Base-by-base conservation (phyloP, 805 yeast genomes). In the Nakazawaea pomicola region DNA sequence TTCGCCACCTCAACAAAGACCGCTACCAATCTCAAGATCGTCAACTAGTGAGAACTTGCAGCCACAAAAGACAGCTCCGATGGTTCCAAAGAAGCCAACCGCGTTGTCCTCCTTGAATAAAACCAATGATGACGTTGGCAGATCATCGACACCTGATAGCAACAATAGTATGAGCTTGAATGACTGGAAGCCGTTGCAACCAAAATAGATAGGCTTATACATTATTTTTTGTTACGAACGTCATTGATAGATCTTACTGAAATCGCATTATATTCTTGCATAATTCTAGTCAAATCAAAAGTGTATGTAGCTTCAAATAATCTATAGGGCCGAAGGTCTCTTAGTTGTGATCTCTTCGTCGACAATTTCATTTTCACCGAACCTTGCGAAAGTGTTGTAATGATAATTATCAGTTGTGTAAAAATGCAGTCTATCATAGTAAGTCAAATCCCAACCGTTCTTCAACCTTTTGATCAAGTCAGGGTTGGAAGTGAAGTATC, bases 401-500 rank as follows among this genome's bases (percentile, higher is more conserved):
- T 70, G 70, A 41, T 55, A 53, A 36, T 61, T 54, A 31, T 35
- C 46, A 15, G 44, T 21, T 12, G 50, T 50, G 51, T 73, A 74
- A 48, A 72, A 72, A 1, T 56, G 51, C 6, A 38, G 38, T 52
- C 79, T 58, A 38, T 66, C 61, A 44, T 72, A 71, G 4, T 52
- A 54, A 10, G 57, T 61, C 45, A 67, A 57, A 20, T 49, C 49
- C 19, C 19, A 35, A 5, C 68, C 70, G 5, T 62, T 49, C 21
- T 50, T 46, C 32, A 67, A 53, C 44, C 68, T 55, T 9, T 51
- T 43, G 15, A 61, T 55, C 17, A 68, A 52, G 47, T 67, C 71
- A 4, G 72, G 72, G 48, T 67, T 68, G 1, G 70, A 59, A 24
- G 58, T 62, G 46, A 49, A 64, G 41, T 49, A 53, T 47, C 74